Evolutionary conservation across 345 rosid species (phyloP).

Genomic region (Hibiscus syriacus): DNA sequence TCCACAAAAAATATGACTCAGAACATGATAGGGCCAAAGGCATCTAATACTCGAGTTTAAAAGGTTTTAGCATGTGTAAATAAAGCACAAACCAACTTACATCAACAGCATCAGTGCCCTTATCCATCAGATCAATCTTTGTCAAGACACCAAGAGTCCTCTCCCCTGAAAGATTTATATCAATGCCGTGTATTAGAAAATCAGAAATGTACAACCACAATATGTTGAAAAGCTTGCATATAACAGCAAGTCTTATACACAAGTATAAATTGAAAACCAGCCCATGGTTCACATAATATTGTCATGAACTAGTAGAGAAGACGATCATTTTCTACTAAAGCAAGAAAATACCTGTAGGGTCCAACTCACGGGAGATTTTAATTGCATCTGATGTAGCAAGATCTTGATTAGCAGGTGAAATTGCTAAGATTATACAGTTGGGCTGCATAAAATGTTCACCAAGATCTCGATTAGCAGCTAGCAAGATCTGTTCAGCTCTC

Average conservation of each 20-base stretch:
- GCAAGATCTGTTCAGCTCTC: too few relatives aligned
- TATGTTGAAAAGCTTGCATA: background rate
- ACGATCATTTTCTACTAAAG: background rate
- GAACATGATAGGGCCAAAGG: conserved; percentile 4
- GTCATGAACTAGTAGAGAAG: background rate
- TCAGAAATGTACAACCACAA: background rate
- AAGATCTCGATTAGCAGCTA: too few relatives aligned
- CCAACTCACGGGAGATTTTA: conserved; percentile 95
- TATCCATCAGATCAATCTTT: conserved; percentile 98
- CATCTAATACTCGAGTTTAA: background rate
- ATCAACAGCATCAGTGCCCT: conserved; percentile 96
- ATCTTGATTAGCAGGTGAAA: conserved; percentile 99
- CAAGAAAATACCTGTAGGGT: conserved; percentile 65
- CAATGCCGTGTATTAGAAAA: background rate
- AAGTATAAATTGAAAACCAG: background rate
- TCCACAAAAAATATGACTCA: conserved; percentile 18
- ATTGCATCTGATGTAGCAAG: conserved; percentile 99
- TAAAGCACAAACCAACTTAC: conserved; percentile 42
- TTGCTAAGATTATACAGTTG: conserved; percentile 90
- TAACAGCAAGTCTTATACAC: background rate
- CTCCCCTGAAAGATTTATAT: conserved; percentile 56
- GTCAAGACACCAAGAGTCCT: conserved; percentile 97
- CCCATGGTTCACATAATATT: background rate
- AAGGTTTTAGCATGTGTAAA: background rate
- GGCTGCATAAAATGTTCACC: conserved; percentile 49